Base-by-base conservation (phyloP, 2,329 filamentous ascomycete genomes). In the Trichoderma sp. region DNA sequence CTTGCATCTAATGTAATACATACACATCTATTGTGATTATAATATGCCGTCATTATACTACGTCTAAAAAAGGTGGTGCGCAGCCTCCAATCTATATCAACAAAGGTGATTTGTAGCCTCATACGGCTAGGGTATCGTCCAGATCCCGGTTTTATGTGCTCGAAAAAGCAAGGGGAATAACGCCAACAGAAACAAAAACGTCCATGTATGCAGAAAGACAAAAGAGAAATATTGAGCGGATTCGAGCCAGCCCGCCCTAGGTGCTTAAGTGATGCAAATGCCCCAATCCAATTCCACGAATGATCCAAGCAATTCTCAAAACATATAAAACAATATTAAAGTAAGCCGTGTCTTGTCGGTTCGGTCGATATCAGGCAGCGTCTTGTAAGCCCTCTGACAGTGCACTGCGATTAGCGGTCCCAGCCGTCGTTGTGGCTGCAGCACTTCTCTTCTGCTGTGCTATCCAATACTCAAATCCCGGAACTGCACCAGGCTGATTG, bases 401-500 rank as follows among this genome's bases (percentile, higher is more conserved):
- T 10, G 89, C 86, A 52, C 87, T 84, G 43, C 83, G 82, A 75
- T 92, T 88, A 26, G 92, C 77, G 1, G 78, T 79, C 30, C 86
- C 84, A 0, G 90, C 82, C 18, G 86, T 84, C 13, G 91, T 85
- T 69, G 85, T 85, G 43, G 84, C 83, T 2, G 87, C 85, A 1
- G 86, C 81, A 43, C 78, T 83, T 77, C 80, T 86, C 75, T 78
- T 86, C 78, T 80, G 86, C 75, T 79, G 81, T 1, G 82, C 79
- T 2, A 82, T 80, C 78, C 84, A 83, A 72, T 85, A 87, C 67
- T 87, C 83, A 72, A 95, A 91, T 0, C 92, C 92, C 0, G 91
- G 87, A 54, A 96, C 90, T 0, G 88, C 84, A 0, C 92, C 92
- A 1, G 87, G 85, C 76, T 95, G 92, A 74, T 96, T 96, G 76